A percentile compares a stretch with the other conserved stretches of the same genome.
Evolutionary conservation across 108 stramenopile species (phyloP).

Genomic region (Stephanodiscus minutulus): DNA sequence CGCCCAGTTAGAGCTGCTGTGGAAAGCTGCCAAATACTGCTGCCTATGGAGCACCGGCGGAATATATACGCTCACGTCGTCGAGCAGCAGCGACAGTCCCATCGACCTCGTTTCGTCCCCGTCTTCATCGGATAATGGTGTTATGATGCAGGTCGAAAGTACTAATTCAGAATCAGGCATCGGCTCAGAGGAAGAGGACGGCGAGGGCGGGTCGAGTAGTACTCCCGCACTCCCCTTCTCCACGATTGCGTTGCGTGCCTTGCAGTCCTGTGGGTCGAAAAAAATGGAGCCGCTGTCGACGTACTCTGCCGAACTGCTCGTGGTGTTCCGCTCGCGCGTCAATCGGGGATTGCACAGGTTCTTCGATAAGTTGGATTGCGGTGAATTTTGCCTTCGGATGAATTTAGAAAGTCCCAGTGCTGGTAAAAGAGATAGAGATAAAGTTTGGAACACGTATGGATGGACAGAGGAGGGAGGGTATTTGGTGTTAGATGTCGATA

Average conservation of each 20-base stretch:
- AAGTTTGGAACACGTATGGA: constrained; percentile 21
- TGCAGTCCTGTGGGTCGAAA: constrained; percentile 26
- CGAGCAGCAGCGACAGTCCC: neutral
- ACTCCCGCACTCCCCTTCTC: constrained; percentile 34
- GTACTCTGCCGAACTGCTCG: constrained; percentile 35
- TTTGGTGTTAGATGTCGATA: constrained; percentile 37
- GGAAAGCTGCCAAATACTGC: constrained; percentile 42
- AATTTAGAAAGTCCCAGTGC: neutral
- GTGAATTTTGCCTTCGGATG: constrained; percentile 38
- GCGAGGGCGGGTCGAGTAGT: neutral
- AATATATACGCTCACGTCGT: constrained; percentile 24
- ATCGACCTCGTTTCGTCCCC: neutral
- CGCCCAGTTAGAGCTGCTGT: constrained; percentile 35
- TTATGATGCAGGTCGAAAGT: neutral
- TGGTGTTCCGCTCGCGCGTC: constrained; percentile 30
- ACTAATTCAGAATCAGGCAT: neutral
- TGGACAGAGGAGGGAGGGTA: constrained; percentile 34
- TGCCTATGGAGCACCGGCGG: constrained; percentile 45
- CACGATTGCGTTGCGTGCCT: constrained; percentile 31
- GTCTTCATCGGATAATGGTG: neutral
- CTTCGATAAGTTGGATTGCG: constrained; percentile 34
- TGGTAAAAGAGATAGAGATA: neutral
- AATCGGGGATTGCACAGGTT: constrained; percentile 39
- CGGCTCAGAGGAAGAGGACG: constrained; percentile 6
- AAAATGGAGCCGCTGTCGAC: constrained; percentile 42